Evolutionary conservation across 192 early-diverging fungal species (phyloP).

Genomic region (Gonapodya prolifera): DNA sequence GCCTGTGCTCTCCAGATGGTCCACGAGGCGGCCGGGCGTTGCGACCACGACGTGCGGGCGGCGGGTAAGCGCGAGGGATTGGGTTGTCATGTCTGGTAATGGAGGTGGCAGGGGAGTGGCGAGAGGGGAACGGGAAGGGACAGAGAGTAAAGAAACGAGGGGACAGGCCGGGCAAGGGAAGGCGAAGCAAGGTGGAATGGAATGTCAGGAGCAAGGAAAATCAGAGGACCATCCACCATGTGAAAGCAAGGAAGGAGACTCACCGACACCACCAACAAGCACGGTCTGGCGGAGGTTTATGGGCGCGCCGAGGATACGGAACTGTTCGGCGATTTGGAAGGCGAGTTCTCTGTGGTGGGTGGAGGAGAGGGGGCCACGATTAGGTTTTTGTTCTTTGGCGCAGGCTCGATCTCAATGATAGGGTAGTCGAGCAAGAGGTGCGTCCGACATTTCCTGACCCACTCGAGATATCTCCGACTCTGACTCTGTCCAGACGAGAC

Average conservation of each 20-base stretch:
- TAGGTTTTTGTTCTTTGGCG: background rate
- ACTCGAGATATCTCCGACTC: too few species aligned
- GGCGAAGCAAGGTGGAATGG: too few species aligned
- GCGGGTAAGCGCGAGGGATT: slow-evolving; percentile 71
- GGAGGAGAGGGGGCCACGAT: background rate
- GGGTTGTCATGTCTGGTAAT: slow-evolving; percentile 73
- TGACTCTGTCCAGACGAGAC: too few species aligned
- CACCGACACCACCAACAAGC: slow-evolving; percentile 81
- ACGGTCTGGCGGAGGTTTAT: slow-evolving; percentile 74
- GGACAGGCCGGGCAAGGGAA: background rate
- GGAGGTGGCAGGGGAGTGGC: background rate
- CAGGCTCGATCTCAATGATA: background rate
- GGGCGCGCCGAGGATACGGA: slow-evolving; percentile 76
- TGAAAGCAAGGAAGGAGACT: background rate
- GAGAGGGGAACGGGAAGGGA: background rate
- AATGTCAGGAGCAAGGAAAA: too few species aligned
- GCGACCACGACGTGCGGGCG: slow-evolving; percentile 87
- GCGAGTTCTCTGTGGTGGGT: slow-evolving; percentile 70
- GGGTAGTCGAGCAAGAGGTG: too few species aligned
- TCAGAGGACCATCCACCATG: background rate
- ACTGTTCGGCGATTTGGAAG: slow-evolving; percentile 97
- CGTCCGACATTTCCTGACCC: too few species aligned
- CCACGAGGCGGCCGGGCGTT: slow-evolving; percentile 87
- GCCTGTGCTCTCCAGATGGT: slow-evolving; percentile 72
- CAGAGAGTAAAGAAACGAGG: background rate